phyloP scores from a whole-genome alignment of 2,329 filamentous ascomycete species.

The Colletotrichum orchidophilum region DNA sequence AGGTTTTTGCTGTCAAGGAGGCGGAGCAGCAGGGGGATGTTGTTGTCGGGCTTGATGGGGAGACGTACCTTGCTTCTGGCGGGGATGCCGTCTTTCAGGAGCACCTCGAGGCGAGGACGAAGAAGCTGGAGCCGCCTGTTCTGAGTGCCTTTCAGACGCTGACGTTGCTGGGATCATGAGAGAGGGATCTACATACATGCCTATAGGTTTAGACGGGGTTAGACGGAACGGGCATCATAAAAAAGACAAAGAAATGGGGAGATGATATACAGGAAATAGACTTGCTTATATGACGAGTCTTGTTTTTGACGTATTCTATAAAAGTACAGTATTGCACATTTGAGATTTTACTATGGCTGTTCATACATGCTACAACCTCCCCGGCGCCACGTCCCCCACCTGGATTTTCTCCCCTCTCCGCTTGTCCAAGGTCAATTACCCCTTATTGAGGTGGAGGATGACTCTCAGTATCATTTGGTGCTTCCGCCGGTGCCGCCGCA shows the following conservation, averaged over 20 bases:
- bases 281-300: neutral
- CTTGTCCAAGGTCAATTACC: neutral
- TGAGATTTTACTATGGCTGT: conserved; percentile 27
- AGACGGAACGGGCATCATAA: neutral
- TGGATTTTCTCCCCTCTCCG: neutral
- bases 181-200: too few species aligned
- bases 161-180: conserved; percentile 56
- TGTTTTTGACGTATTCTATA: conserved; percentile 28
- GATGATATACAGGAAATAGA: too few species aligned
- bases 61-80: conserved; percentile 51
- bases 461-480: neutral
- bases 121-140: conserved; percentile 57
- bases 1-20: conserved; percentile 68
- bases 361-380: conserved; percentile 20
- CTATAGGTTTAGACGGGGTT: neutral
- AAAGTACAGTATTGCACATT: conserved; percentile 37
- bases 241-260: neutral
- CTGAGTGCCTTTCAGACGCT: conserved; percentile 60
- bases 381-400: neutral
- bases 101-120: conserved; percentile 55
- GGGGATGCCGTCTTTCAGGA: conserved; percentile 63
- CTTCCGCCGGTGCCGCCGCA: neutral
- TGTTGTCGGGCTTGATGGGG: conserved; percentile 33
- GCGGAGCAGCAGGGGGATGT: conserved; percentile 36
- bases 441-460: conserved; percentile 22